phyloP scores from a whole-genome alignment of 805 yeast genomes.

The Yarrowia hollandica region DNA sequence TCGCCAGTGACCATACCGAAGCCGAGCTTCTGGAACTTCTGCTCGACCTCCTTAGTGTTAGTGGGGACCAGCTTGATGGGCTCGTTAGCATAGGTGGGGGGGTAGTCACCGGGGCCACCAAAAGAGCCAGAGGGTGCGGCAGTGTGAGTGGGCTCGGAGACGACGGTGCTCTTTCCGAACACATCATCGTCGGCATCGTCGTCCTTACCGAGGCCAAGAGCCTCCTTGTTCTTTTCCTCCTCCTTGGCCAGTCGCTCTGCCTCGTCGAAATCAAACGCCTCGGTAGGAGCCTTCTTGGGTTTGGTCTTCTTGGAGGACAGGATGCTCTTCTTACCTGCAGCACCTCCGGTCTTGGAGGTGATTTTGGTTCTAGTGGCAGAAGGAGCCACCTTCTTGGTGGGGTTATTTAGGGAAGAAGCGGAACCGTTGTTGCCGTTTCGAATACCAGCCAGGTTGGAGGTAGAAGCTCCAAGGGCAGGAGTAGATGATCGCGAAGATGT shows the following conservation, averaged over 20 bases:
- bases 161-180: slow-evolving; percentile 8
- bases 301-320: slow-evolving; percentile 41
- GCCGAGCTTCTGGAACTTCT: slow-evolving; percentile 70
- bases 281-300: slow-evolving; percentile 43
- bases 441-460: slow-evolving; percentile 28
- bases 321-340: slow-evolving; percentile 34
- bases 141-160: slow-evolving; percentile 25
- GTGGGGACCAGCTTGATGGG: slow-evolving; percentile 25
- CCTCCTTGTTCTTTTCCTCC: slow-evolving; percentile 66
- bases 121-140: slow-evolving; percentile 27
- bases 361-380: slow-evolving; percentile 23
- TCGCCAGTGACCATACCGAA: slow-evolving; percentile 73
- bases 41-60: slow-evolving; percentile 28
- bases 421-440: slow-evolving; percentile 31
- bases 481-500: slow-evolving; percentile 47
- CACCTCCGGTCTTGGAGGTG: slow-evolving; percentile 30
- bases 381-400: slow-evolving; percentile 33
- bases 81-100: slow-evolving; percentile 18
- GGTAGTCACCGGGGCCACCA: slow-evolving; percentile 17
- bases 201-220: slow-evolving; percentile 47
- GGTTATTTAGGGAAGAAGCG: slow-evolving; percentile 22
- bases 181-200: slow-evolving; percentile 32
- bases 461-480: slow-evolving; percentile 34
- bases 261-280: slow-evolving; percentile 60
- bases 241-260: slow-evolving; percentile 76